A percentile compares a stretch with the other conserved stretches of the same genome.
Evolutionary conservation across 306 rosid genomes (phyloP).

Genomic region (Ormosia semicastrata): DNA sequence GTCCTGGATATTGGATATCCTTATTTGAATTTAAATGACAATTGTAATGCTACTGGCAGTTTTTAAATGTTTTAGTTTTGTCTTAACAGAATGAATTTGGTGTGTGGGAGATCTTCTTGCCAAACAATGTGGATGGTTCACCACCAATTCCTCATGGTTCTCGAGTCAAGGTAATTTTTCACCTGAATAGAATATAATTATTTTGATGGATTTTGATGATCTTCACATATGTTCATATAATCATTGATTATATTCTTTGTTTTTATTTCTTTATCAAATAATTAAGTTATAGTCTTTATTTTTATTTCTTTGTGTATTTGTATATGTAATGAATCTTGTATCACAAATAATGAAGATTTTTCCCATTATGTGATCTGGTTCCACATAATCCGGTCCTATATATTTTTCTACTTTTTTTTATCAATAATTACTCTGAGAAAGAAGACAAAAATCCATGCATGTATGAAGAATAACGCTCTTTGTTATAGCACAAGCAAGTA

Average conservation of each 20-base stretch:
- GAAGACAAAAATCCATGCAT: not conserved
- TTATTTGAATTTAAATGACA: slow-evolving; percentile 20
- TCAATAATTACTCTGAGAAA: not conserved
- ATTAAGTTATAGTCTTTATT: not conserved
- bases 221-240: slow-evolving; percentile 19
- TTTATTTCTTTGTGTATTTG: not conserved
- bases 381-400: not conserved
- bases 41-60: slow-evolving; percentile 11
- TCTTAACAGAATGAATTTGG: slow-evolving; percentile 91
- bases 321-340: not conserved
- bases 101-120: slow-evolving; percentile 98
- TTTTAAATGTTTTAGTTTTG: slow-evolving; percentile 17
- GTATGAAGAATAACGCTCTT: slow-evolving; percentile 5
- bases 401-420: not conserved
- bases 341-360: not conserved
- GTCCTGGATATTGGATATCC: slow-evolving; percentile 11
- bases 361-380: not conserved
- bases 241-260: not conserved
- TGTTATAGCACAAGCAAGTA: not conserved
- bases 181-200: not conserved
- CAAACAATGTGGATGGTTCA: slow-evolving; percentile 92
- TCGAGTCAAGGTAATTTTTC: slow-evolving; percentile 81
- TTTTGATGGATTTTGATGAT: slow-evolving; percentile 5
- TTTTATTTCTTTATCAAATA: too few relatives aligned
- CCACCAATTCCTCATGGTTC: slow-evolving; percentile 94